Evolutionary conservation across 345 rosid species (phyloP).

Genomic region (Eucalyptus pauciflora): DNA sequence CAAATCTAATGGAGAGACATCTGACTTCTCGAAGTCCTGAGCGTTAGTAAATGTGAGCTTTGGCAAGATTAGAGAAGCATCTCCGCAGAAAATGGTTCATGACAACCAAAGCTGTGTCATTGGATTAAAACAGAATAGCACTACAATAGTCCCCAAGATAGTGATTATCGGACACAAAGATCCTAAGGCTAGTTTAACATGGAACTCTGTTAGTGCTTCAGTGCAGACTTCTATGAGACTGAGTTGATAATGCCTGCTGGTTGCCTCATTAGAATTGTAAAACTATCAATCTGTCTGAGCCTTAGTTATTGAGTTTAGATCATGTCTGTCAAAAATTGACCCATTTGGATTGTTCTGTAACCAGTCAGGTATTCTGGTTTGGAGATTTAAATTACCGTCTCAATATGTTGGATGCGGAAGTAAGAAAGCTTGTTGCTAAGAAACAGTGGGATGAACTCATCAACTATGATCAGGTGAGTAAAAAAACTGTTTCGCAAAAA

Average conservation of each 20-base stretch:
- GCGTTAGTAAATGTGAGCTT: neutral
- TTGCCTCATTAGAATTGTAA: neutral
- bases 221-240: neutral
- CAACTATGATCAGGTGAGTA: constrained; percentile 67
- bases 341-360: neutral
- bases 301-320: neutral
- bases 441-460: constrained; percentile 76
- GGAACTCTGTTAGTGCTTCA: neutral
- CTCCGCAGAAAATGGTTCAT: neutral
- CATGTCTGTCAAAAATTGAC: neutral
- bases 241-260: neutral
- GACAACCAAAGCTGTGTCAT: neutral
- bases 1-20: neutral
- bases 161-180: neutral
- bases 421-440: constrained; percentile 63
- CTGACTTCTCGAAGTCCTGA: neutral
- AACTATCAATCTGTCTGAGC: neutral
- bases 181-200: neutral
- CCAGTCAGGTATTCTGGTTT: constrained; percentile 95
- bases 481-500: neutral
- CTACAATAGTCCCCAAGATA: neutral
- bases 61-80: neutral
- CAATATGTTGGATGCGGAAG: constrained; percentile 59
- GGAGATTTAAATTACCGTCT: constrained; percentile 97
- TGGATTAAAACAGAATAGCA: neutral